A percentile compares a stretch with the other conserved stretches of the same genome.
phyloP scores from a whole-genome alignment of 495 filamentous ascomycete genomes.

The Penicillium verhagenii region DNA sequence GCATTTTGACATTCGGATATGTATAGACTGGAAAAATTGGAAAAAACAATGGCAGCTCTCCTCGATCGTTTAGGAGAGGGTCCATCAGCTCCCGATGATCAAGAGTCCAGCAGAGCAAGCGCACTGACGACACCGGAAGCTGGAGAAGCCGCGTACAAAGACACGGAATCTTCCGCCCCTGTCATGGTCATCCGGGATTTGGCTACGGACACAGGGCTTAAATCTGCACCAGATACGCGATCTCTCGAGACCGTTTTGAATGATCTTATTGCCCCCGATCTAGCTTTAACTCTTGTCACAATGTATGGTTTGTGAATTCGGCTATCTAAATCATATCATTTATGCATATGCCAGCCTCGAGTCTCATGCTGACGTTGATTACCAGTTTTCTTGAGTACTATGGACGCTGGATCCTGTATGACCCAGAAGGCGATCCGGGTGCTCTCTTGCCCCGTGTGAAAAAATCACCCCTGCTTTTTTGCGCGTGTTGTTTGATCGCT shows the following conservation, averaged over 20 bases:
- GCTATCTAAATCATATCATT: too few species aligned
- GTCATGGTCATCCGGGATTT: conserved; percentile 37
- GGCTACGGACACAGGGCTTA: conserved; percentile 29
- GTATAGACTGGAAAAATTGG: conserved; percentile 37
- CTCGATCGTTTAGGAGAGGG: conserved; percentile 35
- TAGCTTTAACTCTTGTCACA: conserved; percentile 20
- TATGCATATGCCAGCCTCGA: background rate
- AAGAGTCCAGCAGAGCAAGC: conserved; percentile 11
- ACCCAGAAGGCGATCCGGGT: conserved; percentile 22
- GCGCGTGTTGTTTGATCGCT: conserved; percentile 44
- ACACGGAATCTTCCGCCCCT: conserved; percentile 28
- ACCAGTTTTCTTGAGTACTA: conserved; percentile 32
- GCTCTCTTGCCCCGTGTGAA: conserved; percentile 28
- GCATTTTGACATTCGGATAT: background rate
- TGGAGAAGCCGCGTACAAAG: conserved; percentile 12
- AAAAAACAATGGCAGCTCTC: conserved; percentile 31
- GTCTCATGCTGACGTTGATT: background rate
- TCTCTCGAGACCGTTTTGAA: conserved; percentile 15
- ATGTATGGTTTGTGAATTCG: conserved; percentile 17
- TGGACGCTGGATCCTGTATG: conserved; percentile 44
- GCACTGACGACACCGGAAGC: conserved; percentile 13
- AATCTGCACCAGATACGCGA: conserved; percentile 22
- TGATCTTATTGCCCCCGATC: conserved; percentile 21
- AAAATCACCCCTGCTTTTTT: conserved; percentile 39
- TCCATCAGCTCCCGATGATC: conserved; percentile 4